Conservation (phyloP, 768 basidiomycete genomes). For the Tulasnella sp. region DNA sequence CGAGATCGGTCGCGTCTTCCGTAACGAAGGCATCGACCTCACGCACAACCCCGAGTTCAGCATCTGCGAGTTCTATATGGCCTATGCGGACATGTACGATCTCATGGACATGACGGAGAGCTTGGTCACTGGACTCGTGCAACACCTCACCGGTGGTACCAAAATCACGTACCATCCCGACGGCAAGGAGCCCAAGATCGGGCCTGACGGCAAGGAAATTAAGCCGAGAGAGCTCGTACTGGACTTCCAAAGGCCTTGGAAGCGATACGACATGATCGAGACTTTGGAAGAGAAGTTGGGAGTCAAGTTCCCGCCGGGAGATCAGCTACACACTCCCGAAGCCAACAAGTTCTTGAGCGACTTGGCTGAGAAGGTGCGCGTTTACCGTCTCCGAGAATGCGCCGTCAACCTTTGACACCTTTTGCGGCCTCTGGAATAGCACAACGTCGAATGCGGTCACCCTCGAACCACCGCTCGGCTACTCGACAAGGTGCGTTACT, state of each 20-base stretch:
- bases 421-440: constrained; percentile 40
- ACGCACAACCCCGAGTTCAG: constrained; percentile 99
- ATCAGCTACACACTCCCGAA: constrained; percentile 77
- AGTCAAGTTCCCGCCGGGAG: constrained; percentile 88
- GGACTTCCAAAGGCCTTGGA: constrained; percentile 93
- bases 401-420: not conserved
- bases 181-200: constrained; percentile 65
- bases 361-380: constrained; percentile 68
- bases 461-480: constrained; percentile 91
- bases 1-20: constrained; percentile 96
- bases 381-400: not conserved
- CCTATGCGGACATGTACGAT: constrained; percentile 98
- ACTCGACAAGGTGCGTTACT: constrained; percentile 70
- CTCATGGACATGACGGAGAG: constrained; percentile 94
- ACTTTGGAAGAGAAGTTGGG: constrained; percentile 91
- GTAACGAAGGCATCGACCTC: constrained; percentile 97
- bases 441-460: constrained; percentile 93
- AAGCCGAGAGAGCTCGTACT: constrained; percentile 54
- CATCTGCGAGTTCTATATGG: constrained; percentile 99
- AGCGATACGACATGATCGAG: constrained; percentile 95
- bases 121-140: constrained; percentile 85
- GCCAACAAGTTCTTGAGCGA: constrained; percentile 83
- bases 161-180: constrained; percentile 85
- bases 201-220: constrained; percentile 20
- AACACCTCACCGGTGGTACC: constrained; percentile 74